Evolutionary conservation across 2,329 filamentous ascomycete genomes (phyloP).

Genomic region (Elsinoe australis): DNA sequence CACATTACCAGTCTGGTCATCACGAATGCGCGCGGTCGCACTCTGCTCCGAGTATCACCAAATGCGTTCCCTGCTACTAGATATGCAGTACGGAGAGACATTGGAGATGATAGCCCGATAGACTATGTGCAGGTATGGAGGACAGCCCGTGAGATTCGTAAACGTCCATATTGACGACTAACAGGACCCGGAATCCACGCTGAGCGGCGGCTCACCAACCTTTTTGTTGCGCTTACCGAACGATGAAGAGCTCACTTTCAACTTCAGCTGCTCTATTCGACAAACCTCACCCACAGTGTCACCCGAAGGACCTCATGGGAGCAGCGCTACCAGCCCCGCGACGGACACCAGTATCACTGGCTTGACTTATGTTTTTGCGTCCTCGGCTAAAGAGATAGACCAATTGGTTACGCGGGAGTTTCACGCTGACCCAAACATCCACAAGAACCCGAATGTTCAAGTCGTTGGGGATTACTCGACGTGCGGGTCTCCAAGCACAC

Average conservation of each 20-base stretch:
- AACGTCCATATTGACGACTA: background rate
- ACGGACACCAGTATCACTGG: constrained; percentile 75
- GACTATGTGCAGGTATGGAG: constrained; percentile 81
- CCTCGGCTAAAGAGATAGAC: constrained; percentile 78
- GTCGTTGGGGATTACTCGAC: constrained; percentile 89
- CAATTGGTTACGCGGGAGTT: constrained; percentile 93
- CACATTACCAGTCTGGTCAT: constrained; percentile 77
- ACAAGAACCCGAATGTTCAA: constrained; percentile 94
- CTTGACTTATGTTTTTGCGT: constrained; percentile 85
- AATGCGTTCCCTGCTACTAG: constrained; percentile 81
- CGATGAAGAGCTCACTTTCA: constrained; percentile 88
- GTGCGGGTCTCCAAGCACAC: constrained; percentile 69
- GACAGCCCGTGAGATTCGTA: background rate
- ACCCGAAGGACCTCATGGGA: constrained; percentile 28
- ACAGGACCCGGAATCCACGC: constrained; percentile 65
- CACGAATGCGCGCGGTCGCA: constrained; percentile 69
- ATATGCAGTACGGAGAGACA: constrained; percentile 63
- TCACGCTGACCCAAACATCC: constrained; percentile 90
- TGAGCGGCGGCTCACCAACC: constrained; percentile 45
- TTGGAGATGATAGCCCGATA: constrained; percentile 65
- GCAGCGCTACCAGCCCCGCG: constrained; percentile 37
- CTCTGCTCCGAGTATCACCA: constrained; percentile 67
- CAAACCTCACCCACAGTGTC: constrained; percentile 41
- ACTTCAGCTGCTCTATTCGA: constrained; percentile 78
- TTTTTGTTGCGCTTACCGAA: constrained; percentile 83